Evolutionary conservation across 2,329 filamentous ascomycete species (phyloP), one percentile per base, ranked within the genome.

Genomic region (Colletotrichum nymphaeae): DNA sequence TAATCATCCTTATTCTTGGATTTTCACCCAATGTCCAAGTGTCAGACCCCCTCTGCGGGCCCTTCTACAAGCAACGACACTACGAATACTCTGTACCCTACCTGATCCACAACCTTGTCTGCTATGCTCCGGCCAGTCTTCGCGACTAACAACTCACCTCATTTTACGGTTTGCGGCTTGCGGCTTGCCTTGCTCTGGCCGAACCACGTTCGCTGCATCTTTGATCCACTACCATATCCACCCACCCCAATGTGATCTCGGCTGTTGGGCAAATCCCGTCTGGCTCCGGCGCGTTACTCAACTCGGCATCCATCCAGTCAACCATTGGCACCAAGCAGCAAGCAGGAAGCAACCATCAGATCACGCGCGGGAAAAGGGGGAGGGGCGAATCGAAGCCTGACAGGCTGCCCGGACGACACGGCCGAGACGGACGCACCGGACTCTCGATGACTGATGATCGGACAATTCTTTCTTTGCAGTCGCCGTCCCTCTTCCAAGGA

Each of bases 201-300:
- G 30, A 57, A 28, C 60, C 37, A 37, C 14, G n/a, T 11, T 53
- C 37, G 62, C n/a, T 53, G 62, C n/a, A 35, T 30, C 26, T 55
- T 52, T 52, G 11, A 67, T 63, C 69, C 69, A 71, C 64, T 35
- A 42, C 63, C 19, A 28, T 42, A 19, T 19, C 42, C 42, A 55
- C 68, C 56, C 46, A 28, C 35, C 35, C 37, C 24, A 19, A 37
- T 14, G 46, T 73, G 67, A 62, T 66, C 56, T 71, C 67, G 70
- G 60, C 55, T 65, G 62, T 57, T 65, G 62, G n/a, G 62, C 60
- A 66, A 70, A 73, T 62, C 67, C 67, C 60, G 67, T 30, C 62
- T 53, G 35, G 49, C 60, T 60, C 60, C 60, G 67, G 67, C 67
- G 60, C 59, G 55, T 60, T 71, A 62, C 67, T 49, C 5, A 56